These are phyloP conservation scores for Blastobotrys americana DNA, from an alignment of 805 yeast species.

Conservation along the genomic window DNA sequence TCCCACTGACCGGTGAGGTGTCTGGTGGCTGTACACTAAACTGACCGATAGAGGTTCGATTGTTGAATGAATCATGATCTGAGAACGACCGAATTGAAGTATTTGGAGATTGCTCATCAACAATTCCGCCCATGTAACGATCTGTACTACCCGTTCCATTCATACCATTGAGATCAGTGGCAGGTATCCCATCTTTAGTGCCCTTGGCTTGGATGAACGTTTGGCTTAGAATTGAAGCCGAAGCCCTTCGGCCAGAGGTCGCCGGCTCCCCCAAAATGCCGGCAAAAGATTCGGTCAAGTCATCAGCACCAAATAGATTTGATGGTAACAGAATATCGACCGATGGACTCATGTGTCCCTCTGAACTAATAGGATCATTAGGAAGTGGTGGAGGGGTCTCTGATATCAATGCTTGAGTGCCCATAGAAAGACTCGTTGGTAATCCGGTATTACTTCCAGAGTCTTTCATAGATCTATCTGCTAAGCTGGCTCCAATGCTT, in stretches of 20 bases:
- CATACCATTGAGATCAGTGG: slow-evolving; percentile 12
- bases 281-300: slow-evolving; percentile 20
- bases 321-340: slow-evolving; percentile 34
- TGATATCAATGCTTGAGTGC: no score
- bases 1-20: no score
- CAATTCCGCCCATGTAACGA: no score
- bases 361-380: slow-evolving; percentile 12
- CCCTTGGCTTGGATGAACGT: no score
- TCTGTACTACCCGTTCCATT: slow-evolving; percentile 4
- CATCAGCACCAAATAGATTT: slow-evolving; percentile 26
- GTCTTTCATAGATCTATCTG: not conserved
- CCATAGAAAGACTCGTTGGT: not conserved
- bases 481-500: no score
- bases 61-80: not conserved
- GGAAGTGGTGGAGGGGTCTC: not conserved
- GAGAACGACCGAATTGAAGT: not conserved
- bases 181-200: no score
- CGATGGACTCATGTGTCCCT: slow-evolving; percentile 30
- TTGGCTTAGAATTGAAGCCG: not conserved
- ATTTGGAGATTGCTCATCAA: slow-evolving; percentile 7
- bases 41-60: not conserved
- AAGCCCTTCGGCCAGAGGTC: not conserved
- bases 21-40: no score
- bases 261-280: not conserved
- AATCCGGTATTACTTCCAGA: no score